phyloP scores from a whole-genome alignment of 2,329 filamentous ascomycete genomes.

The Botrytis squamosa region DNA sequence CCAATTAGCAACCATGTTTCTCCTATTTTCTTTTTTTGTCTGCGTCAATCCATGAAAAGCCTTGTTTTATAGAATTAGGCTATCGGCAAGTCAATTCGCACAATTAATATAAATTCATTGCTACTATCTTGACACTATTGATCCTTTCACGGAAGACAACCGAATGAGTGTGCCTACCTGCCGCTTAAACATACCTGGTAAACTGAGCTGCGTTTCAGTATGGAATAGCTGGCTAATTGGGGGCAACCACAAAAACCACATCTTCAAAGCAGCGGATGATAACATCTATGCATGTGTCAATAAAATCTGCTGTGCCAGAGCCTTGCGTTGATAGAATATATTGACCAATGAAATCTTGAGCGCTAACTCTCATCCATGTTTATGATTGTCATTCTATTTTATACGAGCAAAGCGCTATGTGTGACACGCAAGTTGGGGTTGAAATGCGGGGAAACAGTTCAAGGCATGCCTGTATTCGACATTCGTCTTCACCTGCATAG shows the following conservation, averaged over 20 bases:
- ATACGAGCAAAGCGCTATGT: constrained; percentile 6
- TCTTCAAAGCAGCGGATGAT: constrained; percentile 12
- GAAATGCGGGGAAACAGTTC: constrained; percentile 19
- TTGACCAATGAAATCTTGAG: constrained; percentile 4
- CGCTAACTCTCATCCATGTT: constrained; percentile 13
- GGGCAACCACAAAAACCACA: background rate
- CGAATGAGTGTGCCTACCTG: constrained; percentile 8
- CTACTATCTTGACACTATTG: constrained; percentile 1
- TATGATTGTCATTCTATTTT: background rate
- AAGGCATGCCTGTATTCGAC: background rate
- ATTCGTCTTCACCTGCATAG: background rate
- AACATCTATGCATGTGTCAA: constrained; percentile 4
- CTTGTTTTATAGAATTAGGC: background rate
- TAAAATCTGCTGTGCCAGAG: constrained; percentile 7
- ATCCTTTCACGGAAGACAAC: constrained; percentile 4
- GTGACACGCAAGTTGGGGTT: constrained; percentile 17
- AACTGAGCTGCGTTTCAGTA: constrained; percentile 1
- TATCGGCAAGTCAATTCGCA: background rate
- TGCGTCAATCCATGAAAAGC: background rate
- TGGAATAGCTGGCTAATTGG: background rate
- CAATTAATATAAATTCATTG: background rate
- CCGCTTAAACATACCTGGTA: constrained; percentile 17
- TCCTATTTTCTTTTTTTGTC: background rate
- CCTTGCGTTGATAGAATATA: background rate
- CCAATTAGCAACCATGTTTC: background rate